Conservation (phyloP, 768 basidiomycete genomes). For the Hygrophorus pudorinus region DNA sequence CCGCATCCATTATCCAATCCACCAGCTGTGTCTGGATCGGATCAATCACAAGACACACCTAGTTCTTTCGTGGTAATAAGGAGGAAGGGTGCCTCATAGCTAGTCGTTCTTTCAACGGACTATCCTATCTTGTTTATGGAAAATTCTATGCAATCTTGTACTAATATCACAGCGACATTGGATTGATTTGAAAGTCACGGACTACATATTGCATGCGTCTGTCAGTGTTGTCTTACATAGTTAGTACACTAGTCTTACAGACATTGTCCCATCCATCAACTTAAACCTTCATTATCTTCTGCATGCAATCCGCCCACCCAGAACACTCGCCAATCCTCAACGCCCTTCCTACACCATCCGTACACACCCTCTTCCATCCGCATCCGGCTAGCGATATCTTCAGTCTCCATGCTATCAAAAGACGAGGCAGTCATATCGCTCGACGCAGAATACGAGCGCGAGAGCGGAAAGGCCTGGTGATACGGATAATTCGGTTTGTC, state of each 20-base stretch:
- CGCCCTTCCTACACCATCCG: conserved; percentile 67
- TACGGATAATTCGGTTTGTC: conserved; percentile 27
- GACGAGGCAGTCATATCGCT: conserved; percentile 36
- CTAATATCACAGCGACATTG: too few relatives aligned
- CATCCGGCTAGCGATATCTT: conserved; percentile 36
- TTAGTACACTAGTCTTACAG: not conserved
- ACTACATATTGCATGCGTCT: conserved; percentile 2
- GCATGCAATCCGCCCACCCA: conserved; percentile 58
- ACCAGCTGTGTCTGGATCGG: not conserved
- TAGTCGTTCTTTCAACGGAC: too few relatives aligned
- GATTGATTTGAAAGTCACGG: too few relatives aligned
- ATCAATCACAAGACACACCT: not conserved
- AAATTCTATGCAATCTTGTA: too few relatives aligned
- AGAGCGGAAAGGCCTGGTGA: conserved; percentile 16
- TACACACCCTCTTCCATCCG: conserved; percentile 59
- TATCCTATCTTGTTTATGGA: too few relatives aligned
- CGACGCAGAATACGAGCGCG: conserved; percentile 33
- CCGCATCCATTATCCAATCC: conserved; percentile 19
- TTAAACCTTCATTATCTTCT: not conserved
- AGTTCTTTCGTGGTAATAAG: not conserved
- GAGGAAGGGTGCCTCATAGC: not conserved
- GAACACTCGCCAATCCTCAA: conserved; percentile 70
- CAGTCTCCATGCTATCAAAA: conserved; percentile 40
- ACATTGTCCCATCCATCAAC: not conserved
- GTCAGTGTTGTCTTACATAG: not conserved